Evolutionary conservation across 495 filamentous ascomycete genomes (phyloP), one percentile per base, ranked within the genome.

Genomic region (Oidiodendron maius): DNA sequence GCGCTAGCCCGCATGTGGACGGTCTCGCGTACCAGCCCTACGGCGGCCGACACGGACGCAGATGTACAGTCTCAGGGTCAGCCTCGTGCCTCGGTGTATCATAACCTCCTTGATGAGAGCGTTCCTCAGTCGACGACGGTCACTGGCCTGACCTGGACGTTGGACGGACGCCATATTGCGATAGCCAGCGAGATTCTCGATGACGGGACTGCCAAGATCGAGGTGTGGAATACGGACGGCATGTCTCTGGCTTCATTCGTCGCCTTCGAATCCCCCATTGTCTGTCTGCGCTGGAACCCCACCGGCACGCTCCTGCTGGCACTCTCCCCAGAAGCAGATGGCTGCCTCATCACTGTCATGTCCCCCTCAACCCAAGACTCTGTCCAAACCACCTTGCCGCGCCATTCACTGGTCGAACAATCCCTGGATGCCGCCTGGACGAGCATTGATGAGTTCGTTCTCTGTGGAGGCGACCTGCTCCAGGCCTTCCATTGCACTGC

Each of bases 1-100:
- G 78, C 81, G 64, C 83, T 87, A 75, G 87, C 85, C 69, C 82
- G 80, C 52, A 69, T 93, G 64, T 91, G 85, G 85, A 86, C 78
- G 55, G 61, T 90, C 41, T 75, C 80, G 54, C 66, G 69, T 72
- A 63, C 67, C 2, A 17, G 20, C 15, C 9, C 9, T 15, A 44
- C 23, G 26, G n/a, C 41, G 46, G 65, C 71, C 48, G 40, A 22
- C 11, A 40, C 38, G 3, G 38, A 40, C 12, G 3, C 15, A 21
- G 15, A 16, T 10, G 5, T 4, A 4, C 11, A 10, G n/a, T 9
- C 41, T 1, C 43, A 52, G 50, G 2, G 37, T 30, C 11, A 58
- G 53, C 35, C 55, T 45, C 20, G 39, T 37, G n/a, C 48, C 47
- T 43, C 50, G 28, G 51, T 46, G 34, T 32, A 57, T 20, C 47